These are phyloP conservation scores for Penicillium corylophilum DNA, from an alignment of 2,329 filamentous ascomycete species.

Conservation along the genomic window DNA sequence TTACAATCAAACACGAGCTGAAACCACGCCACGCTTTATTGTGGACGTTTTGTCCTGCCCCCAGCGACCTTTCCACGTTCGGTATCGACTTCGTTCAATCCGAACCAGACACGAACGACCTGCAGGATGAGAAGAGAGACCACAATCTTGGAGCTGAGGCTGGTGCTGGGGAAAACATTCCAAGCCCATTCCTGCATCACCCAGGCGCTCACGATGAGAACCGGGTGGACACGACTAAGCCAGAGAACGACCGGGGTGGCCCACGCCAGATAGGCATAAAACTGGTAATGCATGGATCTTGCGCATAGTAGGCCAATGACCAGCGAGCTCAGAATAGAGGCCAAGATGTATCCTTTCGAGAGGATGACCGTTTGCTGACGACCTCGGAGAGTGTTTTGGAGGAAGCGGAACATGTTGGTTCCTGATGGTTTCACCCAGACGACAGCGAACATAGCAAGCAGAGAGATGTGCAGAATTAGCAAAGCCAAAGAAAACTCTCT, in stretches of 20 bases:
- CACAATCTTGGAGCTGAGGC: slow-evolving; percentile 63
- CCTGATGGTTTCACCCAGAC: slow-evolving; percentile 72
- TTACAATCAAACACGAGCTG: not conserved
- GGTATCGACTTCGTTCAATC: slow-evolving; percentile 25
- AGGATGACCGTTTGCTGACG: slow-evolving; percentile 57
- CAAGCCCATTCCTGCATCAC: slow-evolving; percentile 84
- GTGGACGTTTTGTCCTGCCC: slow-evolving; percentile 20
- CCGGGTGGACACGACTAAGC: slow-evolving; percentile 68
- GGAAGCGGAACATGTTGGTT: slow-evolving; percentile 57
- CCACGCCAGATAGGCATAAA: slow-evolving; percentile 91
- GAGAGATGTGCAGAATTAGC: slow-evolving; percentile 61
- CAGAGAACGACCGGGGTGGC: slow-evolving; percentile 83
- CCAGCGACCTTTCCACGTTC: slow-evolving; percentile 16
- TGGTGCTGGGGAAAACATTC: slow-evolving; percentile 87
- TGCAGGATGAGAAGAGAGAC: slow-evolving; percentile 69
- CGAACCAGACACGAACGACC: slow-evolving; percentile 60
- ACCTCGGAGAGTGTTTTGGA: slow-evolving; percentile 53
- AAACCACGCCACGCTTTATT: slow-evolving; percentile 16
- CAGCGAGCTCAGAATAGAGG: slow-evolving; percentile 72
- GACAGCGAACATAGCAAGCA: slow-evolving; percentile 66
- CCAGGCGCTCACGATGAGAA: slow-evolving; percentile 69
- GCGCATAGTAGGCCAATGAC: slow-evolving; percentile 81
- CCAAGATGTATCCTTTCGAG: slow-evolving; percentile 72
- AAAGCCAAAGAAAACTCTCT: slow-evolving; percentile 66
- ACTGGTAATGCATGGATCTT: slow-evolving; percentile 89